A percentile compares a stretch with the other conserved stretches of the same genome.
phyloP scores from a whole-genome alignment of 345 rosid species.

The Brassica rapa region DNA sequence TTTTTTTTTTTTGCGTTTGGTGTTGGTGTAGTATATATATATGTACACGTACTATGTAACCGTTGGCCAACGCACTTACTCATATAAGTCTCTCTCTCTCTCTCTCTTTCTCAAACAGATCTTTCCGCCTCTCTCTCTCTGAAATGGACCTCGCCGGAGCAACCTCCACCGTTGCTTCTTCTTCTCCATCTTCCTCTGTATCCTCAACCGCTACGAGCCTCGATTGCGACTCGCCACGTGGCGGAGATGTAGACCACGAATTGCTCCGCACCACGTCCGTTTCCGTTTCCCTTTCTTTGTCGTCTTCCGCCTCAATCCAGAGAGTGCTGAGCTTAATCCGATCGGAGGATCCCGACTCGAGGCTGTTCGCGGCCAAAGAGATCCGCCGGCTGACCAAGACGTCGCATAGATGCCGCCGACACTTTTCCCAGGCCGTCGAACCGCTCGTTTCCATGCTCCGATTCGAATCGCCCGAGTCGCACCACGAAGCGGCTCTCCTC shows the following conservation, averaged over 20 bases:
- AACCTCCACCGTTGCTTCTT: slow-evolving; percentile 26
- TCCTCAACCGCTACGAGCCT: slow-evolving; percentile 48
- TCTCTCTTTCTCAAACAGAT: slow-evolving; percentile 13
- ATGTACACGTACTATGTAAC: slow-evolving; percentile 40
- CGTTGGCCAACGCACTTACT: slow-evolving; percentile 68
- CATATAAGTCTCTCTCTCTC: slow-evolving; percentile 28
- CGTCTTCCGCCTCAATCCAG: slow-evolving; percentile 52
- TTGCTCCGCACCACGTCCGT: slow-evolving; percentile 41
- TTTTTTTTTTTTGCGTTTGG: no score
- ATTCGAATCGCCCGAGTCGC: slow-evolving; percentile 47
- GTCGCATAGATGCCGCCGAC: slow-evolving; percentile 84
- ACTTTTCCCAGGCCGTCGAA: slow-evolving; percentile 61
- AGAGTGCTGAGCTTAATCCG: slow-evolving; percentile 57
- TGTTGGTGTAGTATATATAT: slow-evolving; percentile 27
- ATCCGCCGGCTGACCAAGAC: slow-evolving; percentile 92
- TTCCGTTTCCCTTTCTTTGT: slow-evolving; percentile 33
- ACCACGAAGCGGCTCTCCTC: slow-evolving; percentile 73
- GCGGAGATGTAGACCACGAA: slow-evolving; percentile 46
- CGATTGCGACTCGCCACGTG: slow-evolving; percentile 59
- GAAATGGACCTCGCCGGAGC: slow-evolving; percentile 40
- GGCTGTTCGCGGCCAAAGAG: slow-evolving; percentile 77
- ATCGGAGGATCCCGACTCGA: slow-evolving; percentile 55
- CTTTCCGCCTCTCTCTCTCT: slow-evolving; percentile 28
- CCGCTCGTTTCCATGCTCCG: slow-evolving; percentile 87
- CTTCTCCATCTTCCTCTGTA: slow-evolving; percentile 37